phyloP scores from a whole-genome alignment of 2,329 filamentous ascomycete species.

The Colletotrichum theobromicola region DNA sequence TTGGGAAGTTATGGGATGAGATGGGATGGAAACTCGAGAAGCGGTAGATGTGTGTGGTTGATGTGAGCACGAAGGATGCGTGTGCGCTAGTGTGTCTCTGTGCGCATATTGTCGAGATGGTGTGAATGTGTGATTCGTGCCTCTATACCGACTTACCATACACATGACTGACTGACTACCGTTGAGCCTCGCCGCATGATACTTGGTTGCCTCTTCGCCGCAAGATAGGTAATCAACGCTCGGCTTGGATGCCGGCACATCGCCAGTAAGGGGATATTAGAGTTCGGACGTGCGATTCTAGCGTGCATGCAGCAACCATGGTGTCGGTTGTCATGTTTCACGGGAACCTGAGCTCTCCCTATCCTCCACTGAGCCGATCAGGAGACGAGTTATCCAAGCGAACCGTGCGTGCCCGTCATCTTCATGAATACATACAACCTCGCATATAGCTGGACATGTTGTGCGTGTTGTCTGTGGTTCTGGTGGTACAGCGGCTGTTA shows the following conservation, averaged over 20 bases:
- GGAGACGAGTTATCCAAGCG: not conserved
- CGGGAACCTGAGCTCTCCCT: not conserved
- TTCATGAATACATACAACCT: not conserved
- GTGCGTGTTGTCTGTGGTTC: not conserved
- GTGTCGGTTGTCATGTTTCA: slow-evolving; percentile 13
- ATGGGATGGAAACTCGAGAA: not conserved
- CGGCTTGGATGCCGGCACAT: not conserved
- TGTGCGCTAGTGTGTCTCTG: not conserved
- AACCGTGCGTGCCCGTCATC: not conserved
- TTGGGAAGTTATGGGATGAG: not conserved
- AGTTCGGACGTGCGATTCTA: not conserved
- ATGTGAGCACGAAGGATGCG: not conserved
- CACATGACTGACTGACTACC: not conserved
- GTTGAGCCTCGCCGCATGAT: not conserved
- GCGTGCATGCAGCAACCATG: not conserved
- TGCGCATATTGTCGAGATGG: not conserved
- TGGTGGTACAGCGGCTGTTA: not conserved
- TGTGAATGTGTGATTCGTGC: not conserved
- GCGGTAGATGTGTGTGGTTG: not conserved
- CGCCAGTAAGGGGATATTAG: not conserved
- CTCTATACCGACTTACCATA: not conserved
- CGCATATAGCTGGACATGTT: not conserved
- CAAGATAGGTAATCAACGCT: not conserved
- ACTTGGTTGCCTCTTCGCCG: not conserved
- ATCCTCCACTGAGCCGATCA: not conserved